These are phyloP conservation scores for Dryadomyces quercus-mongolicae DNA, from an alignment of 2,329 filamentous ascomycete species.

Conservation along the genomic window DNA sequence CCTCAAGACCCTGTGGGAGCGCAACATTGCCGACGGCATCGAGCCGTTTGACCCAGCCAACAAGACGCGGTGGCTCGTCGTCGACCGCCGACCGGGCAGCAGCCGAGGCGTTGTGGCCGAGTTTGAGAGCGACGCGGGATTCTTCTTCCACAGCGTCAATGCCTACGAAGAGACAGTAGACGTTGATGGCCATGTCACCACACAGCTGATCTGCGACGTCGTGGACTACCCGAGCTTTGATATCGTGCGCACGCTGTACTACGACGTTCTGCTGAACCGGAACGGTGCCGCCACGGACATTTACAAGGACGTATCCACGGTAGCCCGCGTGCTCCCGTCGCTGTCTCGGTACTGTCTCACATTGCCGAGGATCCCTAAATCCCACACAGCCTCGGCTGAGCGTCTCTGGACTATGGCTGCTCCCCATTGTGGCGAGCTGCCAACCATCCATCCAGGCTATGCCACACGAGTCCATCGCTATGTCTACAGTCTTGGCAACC, in stretches of 20 bases:
- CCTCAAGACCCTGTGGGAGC: conserved; percentile 46
- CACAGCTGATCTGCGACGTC: conserved; percentile 58
- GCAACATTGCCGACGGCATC: conserved; percentile 59
- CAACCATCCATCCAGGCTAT: conserved; percentile 50
- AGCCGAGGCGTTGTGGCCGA: conserved; percentile 50
- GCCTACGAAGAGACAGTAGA: conserved; percentile 34
- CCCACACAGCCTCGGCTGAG: background rate
- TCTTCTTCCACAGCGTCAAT: conserved; percentile 73
- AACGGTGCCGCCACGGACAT: conserved; percentile 31
- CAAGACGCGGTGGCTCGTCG: conserved; percentile 57
- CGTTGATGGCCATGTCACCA: conserved; percentile 30
- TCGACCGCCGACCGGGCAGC: conserved; percentile 50
- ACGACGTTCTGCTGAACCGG: conserved; percentile 50
- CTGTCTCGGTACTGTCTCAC: conserved; percentile 27
- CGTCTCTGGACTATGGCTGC: conserved; percentile 27
- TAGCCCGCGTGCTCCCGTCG: conserved; percentile 22
- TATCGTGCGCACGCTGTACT: conserved; percentile 55
- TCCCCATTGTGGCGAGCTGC: conserved; percentile 49
- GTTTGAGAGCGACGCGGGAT: conserved; percentile 56
- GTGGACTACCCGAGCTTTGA: conserved; percentile 52
- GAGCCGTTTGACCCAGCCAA: conserved; percentile 44
- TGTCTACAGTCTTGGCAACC: conserved; percentile 44
- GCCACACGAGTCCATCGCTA: conserved; percentile 43
- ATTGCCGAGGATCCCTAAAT: background rate
- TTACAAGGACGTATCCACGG: conserved; percentile 27